Base-by-base conservation (phyloP, 2,329 filamentous ascomycete genomes). In the Scolecobasidium constrictum region DNA sequence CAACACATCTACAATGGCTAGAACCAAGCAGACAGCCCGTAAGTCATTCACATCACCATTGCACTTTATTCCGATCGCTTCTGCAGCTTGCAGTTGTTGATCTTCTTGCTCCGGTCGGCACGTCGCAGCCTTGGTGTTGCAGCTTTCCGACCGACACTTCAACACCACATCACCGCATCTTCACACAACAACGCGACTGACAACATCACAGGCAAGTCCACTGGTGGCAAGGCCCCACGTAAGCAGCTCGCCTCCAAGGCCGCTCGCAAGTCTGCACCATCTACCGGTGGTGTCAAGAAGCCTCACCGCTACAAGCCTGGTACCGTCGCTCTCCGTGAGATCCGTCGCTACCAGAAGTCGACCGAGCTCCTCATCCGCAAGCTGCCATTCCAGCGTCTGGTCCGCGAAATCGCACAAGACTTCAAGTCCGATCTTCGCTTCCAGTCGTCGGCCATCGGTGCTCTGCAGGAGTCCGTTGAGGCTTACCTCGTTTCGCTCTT, bases 201-300 rank as follows among this genome's bases (percentile, higher is more conserved):
- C 37, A 33, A 22, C 31, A 47, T 46, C 47, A 65, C 59, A 78
- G 77, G 78, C 67, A 83, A 94, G 72, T 78, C 75, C 63, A 79
- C 76, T 65, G 77, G 77, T 78, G 77, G 77, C 72, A 81, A 81
- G 69, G 77, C 77, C 60, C 77, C 77, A 56, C 75, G 77, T 71
- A 98, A 98, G 86, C 88, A 95, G 80, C 87, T 96, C 63, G 90
- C 90, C 59, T 94, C 88, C 77, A 95, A 95, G 85, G 92, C 90
- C 55, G 90, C 92, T 61, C 88, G 92, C 75, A 98, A 98, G 82
- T 87, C 83, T 59, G 90, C 92, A 49, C 92, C 92, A 57, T 94
- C 87, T 50, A 96, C 92, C 66, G 92, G 90, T 60, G 68, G 68
- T 68, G 68, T 71, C 64, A 71, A 71, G 67, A 71, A 71, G 68